Evolutionary conservation across 352 stramenopile species (phyloP), one percentile per base, ranked within the genome.

Genomic region (Globisporangium perplexum): DNA sequence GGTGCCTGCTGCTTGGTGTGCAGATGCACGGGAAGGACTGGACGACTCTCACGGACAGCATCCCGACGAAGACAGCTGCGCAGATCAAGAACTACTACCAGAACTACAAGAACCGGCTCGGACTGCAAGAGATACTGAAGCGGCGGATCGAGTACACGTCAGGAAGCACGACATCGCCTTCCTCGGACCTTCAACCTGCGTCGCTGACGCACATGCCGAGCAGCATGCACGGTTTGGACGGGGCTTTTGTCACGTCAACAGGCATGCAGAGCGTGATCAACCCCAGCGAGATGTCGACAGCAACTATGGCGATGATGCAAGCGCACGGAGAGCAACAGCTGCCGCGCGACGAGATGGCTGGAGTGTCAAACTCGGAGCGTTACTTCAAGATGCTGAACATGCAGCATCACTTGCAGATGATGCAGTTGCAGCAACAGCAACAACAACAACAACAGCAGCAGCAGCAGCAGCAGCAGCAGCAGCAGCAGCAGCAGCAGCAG

Each of bases 51-150:
- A 92, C 85, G 2, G 74, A 93, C 36, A 91, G 72, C 46, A 95
- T 96, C 47, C 86, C 85, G 15, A 91, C 83, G 26, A 96, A 96
- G 60, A 95, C 88, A 0, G 76, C 84, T 18, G 83, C 83, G 4
- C 87, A 96, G 58, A 95, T 96, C 62, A 96, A 96, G 59, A 96
- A 96, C 43, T 96, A 96, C 65, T 96, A 96, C 55, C 88, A 96
- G 62, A 96, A 96, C 55, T 96, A 96, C 69, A 96, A 96, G 75
- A 95, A 96, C 42, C 69, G 86, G 5, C 67, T 96, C 14, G 90
- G 90, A 23, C 53, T 96, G 18, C 85, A 96, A 62, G 85, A 95
- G 53, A 90, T 93, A 41, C 50, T 95, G 35, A 93, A 90, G 65
- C 79, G 85, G 47, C 67, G 85, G 7, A 83, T 89, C 23, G 83